Evolutionary conservation across 176 grass and related monocot genomes (phyloP), one percentile per base, ranked within the genome.

Genomic region (Thinopyrum elongatum): DNA sequence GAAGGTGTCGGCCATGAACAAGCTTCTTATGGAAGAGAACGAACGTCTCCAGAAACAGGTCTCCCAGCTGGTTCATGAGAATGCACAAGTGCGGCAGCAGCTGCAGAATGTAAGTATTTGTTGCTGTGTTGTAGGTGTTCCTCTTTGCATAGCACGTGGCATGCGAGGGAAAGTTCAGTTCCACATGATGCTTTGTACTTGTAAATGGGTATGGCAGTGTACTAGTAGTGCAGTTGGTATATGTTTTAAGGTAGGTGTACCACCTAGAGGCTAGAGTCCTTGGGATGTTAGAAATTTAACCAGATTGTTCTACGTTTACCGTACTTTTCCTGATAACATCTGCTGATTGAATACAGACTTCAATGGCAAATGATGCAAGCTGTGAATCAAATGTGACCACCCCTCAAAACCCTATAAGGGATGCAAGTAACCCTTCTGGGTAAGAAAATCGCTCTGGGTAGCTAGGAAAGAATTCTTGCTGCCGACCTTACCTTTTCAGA

Each of bases 351-450:
- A 4, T 64, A 6, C 86, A 94, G 92, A 88, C 89, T 75, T 92
- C 97, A 77, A 3, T 94, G 87, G 76, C 86, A 73, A 99, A 94
- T 67, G 97, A 99, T 84, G 91, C 90, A 59, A 99, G 97, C 66
- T 94, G 97, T 42, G 94, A 96, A 84, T 99, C 97, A 74, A 91
- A 89, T 89, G 92, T 96, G 69, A 99, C 97, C 49, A 88, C 97
- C 17, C 94, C 94, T 92, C 90, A 92, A 84, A 94, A 99, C 82
- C 87, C 97, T 70, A 78, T 86, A 73, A 94, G 92, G 79, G 90
- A 99, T 94, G 87, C 97, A 85, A 95, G 88, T 86, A 94, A 96
- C 91, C 97, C 97, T 88, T 93, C 97, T 94, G 97, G 97, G 97
- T 99, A 94, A 88, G 74, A 35, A 71, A 68, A 78, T 41, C 8